These are phyloP conservation scores for Polytrichum commune DNA, from an alignment of 225 moss, liverwort and hornwort genomes.

Conservation along the genomic window DNA sequence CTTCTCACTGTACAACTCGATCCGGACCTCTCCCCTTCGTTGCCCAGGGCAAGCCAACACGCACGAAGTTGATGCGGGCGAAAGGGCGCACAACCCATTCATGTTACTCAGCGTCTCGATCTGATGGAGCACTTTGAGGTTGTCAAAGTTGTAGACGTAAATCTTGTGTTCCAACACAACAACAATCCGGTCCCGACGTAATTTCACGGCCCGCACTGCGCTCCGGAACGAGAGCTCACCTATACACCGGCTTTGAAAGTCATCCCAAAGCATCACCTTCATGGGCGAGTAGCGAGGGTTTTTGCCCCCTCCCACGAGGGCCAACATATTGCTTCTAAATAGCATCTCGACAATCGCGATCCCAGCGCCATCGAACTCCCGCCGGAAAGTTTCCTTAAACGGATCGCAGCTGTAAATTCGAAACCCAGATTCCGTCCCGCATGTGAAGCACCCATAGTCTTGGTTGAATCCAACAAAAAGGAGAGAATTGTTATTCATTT, in stretches of 20 bases:
- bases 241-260: slow-evolving; percentile 55
- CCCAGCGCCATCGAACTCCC: slow-evolving; percentile 32
- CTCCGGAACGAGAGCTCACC: slow-evolving; percentile 71
- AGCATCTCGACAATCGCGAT: slow-evolving; percentile 62
- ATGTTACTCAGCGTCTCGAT: slow-evolving; percentile 82
- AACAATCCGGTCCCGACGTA: slow-evolving; percentile 61
- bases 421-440: slow-evolving; percentile 66
- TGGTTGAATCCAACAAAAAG: slow-evolving; percentile 55
- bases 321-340: slow-evolving; percentile 52
- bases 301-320: slow-evolving; percentile 70
- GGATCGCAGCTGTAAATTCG: slow-evolving; percentile 39
- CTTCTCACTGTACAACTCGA: slow-evolving; percentile 50
- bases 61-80: slow-evolving; percentile 45
- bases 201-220: slow-evolving; percentile 56
- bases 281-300: slow-evolving; percentile 66
- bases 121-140: slow-evolving; percentile 55
- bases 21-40: slow-evolving; percentile 60
- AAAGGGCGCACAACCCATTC: slow-evolving; percentile 66
- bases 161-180: slow-evolving; percentile 87
- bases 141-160: slow-evolving; percentile 64
- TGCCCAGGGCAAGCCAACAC: slow-evolving; percentile 69
- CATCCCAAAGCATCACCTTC: slow-evolving; percentile 73
- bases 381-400: slow-evolving; percentile 25
- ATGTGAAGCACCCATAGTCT: slow-evolving; percentile 40
- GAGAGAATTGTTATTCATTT: slow-evolving; percentile 8